Evolutionary conservation across 257 asterid genomes (phyloP).

Genomic region (Eustoma russellianum): DNA sequence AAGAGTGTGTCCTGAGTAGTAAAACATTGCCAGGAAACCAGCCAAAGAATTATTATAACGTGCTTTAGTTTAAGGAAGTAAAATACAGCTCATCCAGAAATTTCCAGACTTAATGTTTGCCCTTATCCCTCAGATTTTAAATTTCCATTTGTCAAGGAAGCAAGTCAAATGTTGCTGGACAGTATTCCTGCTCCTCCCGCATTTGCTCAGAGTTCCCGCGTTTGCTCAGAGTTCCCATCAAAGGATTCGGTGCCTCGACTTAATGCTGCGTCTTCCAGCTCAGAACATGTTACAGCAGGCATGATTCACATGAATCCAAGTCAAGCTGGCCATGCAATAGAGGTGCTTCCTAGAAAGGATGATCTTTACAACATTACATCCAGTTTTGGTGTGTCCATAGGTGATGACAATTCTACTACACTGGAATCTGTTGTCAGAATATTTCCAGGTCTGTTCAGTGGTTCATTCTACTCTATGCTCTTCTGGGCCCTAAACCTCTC

Average conservation of each 20-base stretch:
- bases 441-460: slow-evolving; percentile 52
- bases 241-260: slow-evolving; percentile 31
- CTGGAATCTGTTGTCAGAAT: slow-evolving; percentile 46
- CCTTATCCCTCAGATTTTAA: no score
- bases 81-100: no score
- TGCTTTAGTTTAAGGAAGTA: no score
- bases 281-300: slow-evolving; percentile 68
- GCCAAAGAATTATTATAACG: no score
- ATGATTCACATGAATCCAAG: slow-evolving; percentile 39
- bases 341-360: slow-evolving; percentile 36
- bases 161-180: slow-evolving; percentile 75
- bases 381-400: slow-evolving; percentile 53
- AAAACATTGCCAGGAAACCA: no score
- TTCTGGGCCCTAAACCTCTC: slow-evolving; percentile 53
- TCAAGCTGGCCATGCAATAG: slow-evolving; percentile 14
- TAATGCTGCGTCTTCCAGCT: no score
- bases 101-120: no score
- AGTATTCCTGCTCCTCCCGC: slow-evolving; percentile 77
- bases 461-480: slow-evolving; percentile 46
- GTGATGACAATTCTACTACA: slow-evolving; percentile 34
- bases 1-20: no score
- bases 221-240: slow-evolving; percentile 67
- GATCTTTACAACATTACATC: slow-evolving; percentile 41
- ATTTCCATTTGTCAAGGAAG: slow-evolving; percentile 49
- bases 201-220: no score